Evolutionary conservation across 139 green algal genomes (phyloP), one percentile per base, ranked within the genome.

Genomic region (Chlorella vulgaris): DNA sequence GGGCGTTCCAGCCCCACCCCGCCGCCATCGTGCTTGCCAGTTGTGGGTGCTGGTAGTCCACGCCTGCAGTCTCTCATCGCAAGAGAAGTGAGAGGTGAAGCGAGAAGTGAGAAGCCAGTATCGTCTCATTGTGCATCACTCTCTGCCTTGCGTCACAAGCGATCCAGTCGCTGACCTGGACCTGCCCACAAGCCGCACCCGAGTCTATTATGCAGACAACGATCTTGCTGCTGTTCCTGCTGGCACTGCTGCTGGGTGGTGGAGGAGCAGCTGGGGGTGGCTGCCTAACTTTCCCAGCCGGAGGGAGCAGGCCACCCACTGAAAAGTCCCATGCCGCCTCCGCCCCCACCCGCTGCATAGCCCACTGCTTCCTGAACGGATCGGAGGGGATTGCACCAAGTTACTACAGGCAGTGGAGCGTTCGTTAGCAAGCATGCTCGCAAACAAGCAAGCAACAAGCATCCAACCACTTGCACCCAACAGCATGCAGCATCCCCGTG

Each of bases 321-420:
- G 69, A 76, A 4, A 76, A 4, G 18, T 62, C 29, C 69, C 69
- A 76, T 4, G 69, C 69, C 0, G 69, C 69, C 69, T 76, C 42
- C 2, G 69, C 69, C 2, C 69, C 69, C 43, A 76, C 69, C 8
- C 8, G 39, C n/a, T 19, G 42, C 69, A 76, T 28, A 28, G 13
- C 69, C 69, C 69, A 76, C 43, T 76, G 69, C 69, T 76, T 62
- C 42, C 69, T 62, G 69, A 35, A 74, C n/a, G n/a, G n/a, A n/a
- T n/a, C n/a, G n/a, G n/a, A n/a, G n/a, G n/a, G n/a, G n/a, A 29
- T 4, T 28, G 65, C 65, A 53, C n/a, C n/a, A 8, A n/a, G n/a
- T n/a, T n/a, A n/a, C n/a, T 70, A 31, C 31, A 33, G 63, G 63
- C 33, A 15, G n/a, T 19, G 24, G 5, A 18, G 31, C 2, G 3